Base-by-base conservation (phyloP, 768 basidiomycete species). In the Lentinula raphanica region DNA sequence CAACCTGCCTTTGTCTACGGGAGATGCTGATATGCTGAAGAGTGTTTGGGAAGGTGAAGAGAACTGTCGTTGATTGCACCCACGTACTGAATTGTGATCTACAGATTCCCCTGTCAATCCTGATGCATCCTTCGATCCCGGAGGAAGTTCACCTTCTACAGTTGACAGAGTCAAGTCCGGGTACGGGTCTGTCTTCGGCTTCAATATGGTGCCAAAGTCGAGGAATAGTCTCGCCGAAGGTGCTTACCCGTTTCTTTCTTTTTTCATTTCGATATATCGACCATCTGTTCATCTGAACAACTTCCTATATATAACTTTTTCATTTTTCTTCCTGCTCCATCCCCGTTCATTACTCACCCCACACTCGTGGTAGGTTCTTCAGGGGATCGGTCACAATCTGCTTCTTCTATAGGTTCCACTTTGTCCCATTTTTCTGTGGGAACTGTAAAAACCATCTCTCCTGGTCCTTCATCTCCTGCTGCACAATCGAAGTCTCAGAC, bases 151-250 rank as follows among this genome's bases (percentile, higher is more conserved):
- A 44, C 5, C 54, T 11, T 12, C 36, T n/a, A 29, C 44, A 15
- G 45, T 40, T 35, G 29, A n/a, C 9, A 42, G 40, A 19, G 29
- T 56, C 25, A 56, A 56, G 42, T 56, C 54, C n/a, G 54, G 42
- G 21, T 56, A 56, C 21, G 54, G 54, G 5, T 56, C 54, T 44
- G 42, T 56, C 23, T 56, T 56, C 42, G 54, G 54, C 15, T 56
- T 56, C 28, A 46, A 35, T 32, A 23, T 56, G 44, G 54, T 36
- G 54, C n/a, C 39, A 9, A 56, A 56, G 54, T 32, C 42, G 21
- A 56, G 40, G 42, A 56, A 56, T 27, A 56, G 54, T 15, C 11
- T 56, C n/a, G 44, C 40, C 25, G 38, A 56, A 56, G 54, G 54
- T 56, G 38, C 27, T 44, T 40, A 39, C 40, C 36, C 42, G 15